phyloP scores from a whole-genome alignment of 2,329 filamentous ascomycete genomes.

The Ophiostoma ulmi region DNA sequence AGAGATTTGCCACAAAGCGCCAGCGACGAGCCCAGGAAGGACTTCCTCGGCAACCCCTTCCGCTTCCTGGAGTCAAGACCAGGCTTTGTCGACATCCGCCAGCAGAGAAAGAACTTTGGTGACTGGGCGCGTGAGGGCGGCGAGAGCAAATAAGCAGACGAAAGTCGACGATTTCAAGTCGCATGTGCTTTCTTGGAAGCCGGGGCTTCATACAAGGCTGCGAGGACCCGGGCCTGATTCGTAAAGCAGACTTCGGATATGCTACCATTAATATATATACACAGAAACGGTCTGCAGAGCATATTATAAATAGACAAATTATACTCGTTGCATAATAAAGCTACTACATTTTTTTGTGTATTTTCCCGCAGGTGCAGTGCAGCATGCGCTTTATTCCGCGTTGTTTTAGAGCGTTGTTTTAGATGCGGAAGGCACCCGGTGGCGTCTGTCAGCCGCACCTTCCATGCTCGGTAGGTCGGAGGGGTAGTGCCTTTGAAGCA shows the following conservation, averaged over 20 bases:
- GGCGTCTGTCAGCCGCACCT: background rate
- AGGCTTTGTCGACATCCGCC: constrained; percentile 84
- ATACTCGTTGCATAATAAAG: background rate
- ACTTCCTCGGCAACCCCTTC: constrained; percentile 74
- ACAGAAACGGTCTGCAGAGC: background rate
- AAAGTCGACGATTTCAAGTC: background rate
- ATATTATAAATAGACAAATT: background rate
- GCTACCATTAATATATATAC: background rate
- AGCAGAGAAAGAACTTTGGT: constrained; percentile 71
- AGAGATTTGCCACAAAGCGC: constrained; percentile 54
- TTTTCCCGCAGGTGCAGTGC: background rate
- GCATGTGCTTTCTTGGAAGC: background rate
- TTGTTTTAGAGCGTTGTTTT: background rate
- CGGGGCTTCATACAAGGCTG: background rate
- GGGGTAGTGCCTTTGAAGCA: background rate
- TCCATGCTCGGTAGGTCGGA: background rate
- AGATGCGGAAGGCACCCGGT: background rate
- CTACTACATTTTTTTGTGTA: background rate
- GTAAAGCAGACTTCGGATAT: background rate
- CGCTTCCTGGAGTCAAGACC: constrained; percentile 69
- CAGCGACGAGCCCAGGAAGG: constrained; percentile 51
- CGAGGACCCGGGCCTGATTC: background rate
- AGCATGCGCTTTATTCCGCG: background rate
- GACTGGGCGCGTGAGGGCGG: constrained; percentile 57
- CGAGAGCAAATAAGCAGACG: constrained; percentile 18